These are phyloP conservation scores for Penicillium canariense DNA, from an alignment of 495 filamentous ascomycete species.

Conservation along the genomic window DNA sequence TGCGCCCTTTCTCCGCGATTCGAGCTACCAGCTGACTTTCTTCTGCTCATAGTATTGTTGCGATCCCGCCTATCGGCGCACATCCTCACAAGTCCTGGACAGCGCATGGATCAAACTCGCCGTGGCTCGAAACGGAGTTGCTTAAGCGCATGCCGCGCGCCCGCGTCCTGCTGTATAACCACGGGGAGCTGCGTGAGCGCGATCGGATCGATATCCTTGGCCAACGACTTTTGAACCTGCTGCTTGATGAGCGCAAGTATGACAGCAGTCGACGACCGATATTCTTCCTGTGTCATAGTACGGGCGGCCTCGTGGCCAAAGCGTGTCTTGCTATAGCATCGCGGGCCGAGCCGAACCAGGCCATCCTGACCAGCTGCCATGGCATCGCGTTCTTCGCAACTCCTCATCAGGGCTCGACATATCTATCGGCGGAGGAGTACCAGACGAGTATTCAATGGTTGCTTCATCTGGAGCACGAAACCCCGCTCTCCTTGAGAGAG, in stretches of 20 bases:
- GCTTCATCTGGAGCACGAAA: conserved; percentile 51
- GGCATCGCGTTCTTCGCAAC: conserved; percentile 61
- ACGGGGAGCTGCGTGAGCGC: conserved; percentile 47
- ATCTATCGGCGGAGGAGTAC: conserved; percentile 58
- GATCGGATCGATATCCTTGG: conserved; percentile 51
- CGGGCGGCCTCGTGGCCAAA: conserved; percentile 62
- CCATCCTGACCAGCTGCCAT: conserved; percentile 56
- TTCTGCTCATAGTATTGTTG: conserved; percentile 36
- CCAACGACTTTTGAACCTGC: conserved; percentile 46
- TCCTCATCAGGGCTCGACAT: conserved; percentile 64
- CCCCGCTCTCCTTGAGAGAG: conserved; percentile 49
- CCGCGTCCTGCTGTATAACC: conserved; percentile 54
- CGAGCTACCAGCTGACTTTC: conserved; percentile 1
- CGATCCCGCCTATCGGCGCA: conserved; percentile 43
- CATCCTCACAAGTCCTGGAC: conserved; percentile 39
- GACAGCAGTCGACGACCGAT: conserved; percentile 44
- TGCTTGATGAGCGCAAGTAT: conserved; percentile 37
- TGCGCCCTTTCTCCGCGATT: conserved; percentile 4
- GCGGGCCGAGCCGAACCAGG: conserved; percentile 32
- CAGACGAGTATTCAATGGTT: conserved; percentile 52
- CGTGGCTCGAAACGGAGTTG: conserved; percentile 31
- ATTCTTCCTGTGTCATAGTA: conserved; percentile 65
- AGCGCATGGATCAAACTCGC: conserved; percentile 13
- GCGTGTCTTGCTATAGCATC: conserved; percentile 51
- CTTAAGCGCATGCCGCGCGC: conserved; percentile 35